These are phyloP conservation scores for Thielaviopsis euricoi DNA, from an alignment of 2,329 filamentous ascomycete genomes.

Conservation along the genomic window DNA sequence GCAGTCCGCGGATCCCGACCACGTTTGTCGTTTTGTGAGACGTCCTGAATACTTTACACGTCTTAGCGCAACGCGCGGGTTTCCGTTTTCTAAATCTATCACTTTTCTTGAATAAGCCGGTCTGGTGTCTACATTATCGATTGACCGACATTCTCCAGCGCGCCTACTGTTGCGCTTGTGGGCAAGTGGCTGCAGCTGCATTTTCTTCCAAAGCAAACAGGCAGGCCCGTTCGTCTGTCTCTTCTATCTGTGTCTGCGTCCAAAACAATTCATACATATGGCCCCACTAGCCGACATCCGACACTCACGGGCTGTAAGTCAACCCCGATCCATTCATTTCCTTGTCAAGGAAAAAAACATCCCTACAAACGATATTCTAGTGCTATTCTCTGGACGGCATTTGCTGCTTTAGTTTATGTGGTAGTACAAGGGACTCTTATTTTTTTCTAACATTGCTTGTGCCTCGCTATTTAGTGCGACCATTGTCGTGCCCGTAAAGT, in stretches of 20 bases:
- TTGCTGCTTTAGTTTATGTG: too few relatives aligned
- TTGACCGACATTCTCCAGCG: not conserved
- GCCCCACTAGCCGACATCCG: not conserved
- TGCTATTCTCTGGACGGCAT: too few relatives aligned
- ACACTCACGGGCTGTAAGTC: not conserved
- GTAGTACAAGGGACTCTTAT: too few relatives aligned
- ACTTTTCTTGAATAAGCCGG: not conserved
- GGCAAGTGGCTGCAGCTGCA: too few relatives aligned
- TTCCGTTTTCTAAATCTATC: not conserved
- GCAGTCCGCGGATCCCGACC: not conserved
- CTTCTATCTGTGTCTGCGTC: not conserved
- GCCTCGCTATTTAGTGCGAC: constrained; percentile 24
- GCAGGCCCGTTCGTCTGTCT: too few relatives aligned
- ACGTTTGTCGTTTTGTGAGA: not conserved
- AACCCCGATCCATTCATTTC: not conserved
- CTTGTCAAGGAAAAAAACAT: too few relatives aligned
- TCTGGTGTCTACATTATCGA: not conserved
- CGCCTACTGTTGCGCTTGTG: too few relatives aligned
- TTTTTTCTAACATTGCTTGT: not conserved
- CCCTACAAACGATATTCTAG: too few relatives aligned
- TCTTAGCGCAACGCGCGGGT: not conserved
- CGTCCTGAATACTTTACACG: too few relatives aligned
- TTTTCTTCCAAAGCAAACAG: not conserved
- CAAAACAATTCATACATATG: not conserved
- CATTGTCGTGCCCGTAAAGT: constrained; percentile 28